Evolutionary conservation across 345 rosid genomes (phyloP).

Genomic region (Heritiera fomes): DNA sequence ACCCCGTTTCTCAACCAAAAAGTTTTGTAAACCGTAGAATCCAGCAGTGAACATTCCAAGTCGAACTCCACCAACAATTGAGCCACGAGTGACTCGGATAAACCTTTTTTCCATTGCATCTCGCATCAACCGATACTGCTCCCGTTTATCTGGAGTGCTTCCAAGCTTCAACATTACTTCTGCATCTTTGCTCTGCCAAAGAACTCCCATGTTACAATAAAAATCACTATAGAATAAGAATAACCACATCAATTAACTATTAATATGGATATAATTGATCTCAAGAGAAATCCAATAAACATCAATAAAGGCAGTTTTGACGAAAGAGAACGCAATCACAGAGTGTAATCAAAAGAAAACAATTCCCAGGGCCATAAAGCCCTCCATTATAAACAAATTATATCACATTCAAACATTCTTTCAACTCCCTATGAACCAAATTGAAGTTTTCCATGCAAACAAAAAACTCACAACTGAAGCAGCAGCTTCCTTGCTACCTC

Average conservation of each 20-base stretch:
- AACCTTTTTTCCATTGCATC: conserved; percentile 98
- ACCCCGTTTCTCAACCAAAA: conserved; percentile 78
- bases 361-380: neutral
- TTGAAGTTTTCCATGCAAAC: neutral
- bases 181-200: conserved; percentile 88
- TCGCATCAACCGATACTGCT: conserved; percentile 82
- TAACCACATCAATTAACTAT: neutral
- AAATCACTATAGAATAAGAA: neutral
- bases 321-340: neutral
- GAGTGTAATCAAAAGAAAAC: neutral
- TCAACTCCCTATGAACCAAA: neutral
- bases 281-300: neutral
- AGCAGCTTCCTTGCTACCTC: conserved; percentile 95
- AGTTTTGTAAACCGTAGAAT: conserved; percentile 69
- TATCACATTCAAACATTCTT: neutral
- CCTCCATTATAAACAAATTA: neutral
- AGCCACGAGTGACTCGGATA: conserved; percentile 82
- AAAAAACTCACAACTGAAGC: conserved; percentile 76
- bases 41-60: conserved; percentile 94
- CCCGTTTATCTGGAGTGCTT: conserved; percentile 87
- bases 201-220: neutral
- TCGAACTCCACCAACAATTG: conserved; percentile 85
- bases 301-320: neutral
- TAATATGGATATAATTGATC: neutral
- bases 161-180: conserved; percentile 96